Evolutionary conservation across 345 rosid species (phyloP), one percentile per base, ranked within the genome.

Genomic region (Moricandia moricandioides): DNA sequence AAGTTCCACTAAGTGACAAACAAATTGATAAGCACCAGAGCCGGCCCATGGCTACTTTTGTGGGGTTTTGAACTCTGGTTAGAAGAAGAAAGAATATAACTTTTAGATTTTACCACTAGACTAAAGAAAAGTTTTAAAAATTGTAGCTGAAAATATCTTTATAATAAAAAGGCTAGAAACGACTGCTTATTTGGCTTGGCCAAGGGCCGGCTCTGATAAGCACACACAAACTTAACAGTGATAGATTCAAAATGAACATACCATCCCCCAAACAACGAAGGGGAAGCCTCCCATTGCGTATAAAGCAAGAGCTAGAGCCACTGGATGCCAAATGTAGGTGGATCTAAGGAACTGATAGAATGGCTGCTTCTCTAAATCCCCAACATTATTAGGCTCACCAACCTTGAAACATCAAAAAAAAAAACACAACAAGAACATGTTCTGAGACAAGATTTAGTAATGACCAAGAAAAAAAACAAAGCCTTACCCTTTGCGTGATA

Each of bases 251-350:
- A 43, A 35, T 0, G 21, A 59, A 33, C 87, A 77, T 78, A 93
- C 98, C 97, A 93, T 88, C 73, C 98, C 98, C 97, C 97, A 93
- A 0, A 86, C 88, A 11, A 93, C 65, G 82, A 87, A 93, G 14
- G 98, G 93, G 27, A 90, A 65, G 16, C 93, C 97, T 11, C 96
- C 97, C 6, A 84, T 7, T 24, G 91, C 83, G 74, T 83, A 84
- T 5, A 91, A 82, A 76, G 88, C 71, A 63, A 62, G 60, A 12
- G 83, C 98, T 21, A 88, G 70, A 26, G 87, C 89, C 77, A 84
- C 66, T 30, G 97, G 97, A 84, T 91, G 98, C 31, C 80, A 77
- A 74, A 89, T 33, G 86, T 88, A 91, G 1, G 96, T 88, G 63
- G 73, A 61, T 76, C 78, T 66, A 68, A 93, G 80, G 63, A 87